Evolutionary conservation across 1,284 basidiomycete genomes (phyloP).

Genomic region (Papiliotrema fonsecae): DNA sequence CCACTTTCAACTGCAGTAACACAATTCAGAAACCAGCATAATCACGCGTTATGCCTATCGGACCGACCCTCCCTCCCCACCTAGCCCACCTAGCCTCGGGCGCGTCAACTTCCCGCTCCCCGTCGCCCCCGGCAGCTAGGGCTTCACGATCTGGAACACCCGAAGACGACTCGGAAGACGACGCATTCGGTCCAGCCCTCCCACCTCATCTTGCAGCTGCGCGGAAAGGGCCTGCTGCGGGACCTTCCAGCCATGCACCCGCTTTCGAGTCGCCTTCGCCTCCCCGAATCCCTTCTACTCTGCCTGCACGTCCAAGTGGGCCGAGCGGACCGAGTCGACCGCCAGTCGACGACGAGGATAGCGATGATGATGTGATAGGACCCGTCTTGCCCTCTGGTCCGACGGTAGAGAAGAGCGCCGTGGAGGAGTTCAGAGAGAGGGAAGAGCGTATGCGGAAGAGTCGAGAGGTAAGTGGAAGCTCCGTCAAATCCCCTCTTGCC

Average conservation of each 20-base stretch:
- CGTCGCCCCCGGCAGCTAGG: conserved; percentile 8
- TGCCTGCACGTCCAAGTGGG: background rate
- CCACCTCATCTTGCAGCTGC: conserved; percentile 8
- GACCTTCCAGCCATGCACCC: conserved; percentile 4
- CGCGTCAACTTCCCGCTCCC: background rate
- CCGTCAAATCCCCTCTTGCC: background rate
- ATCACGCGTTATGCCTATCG: too few relatives aligned
- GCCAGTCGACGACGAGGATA: conserved; percentile 7
- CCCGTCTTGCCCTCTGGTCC: conserved; percentile 30
- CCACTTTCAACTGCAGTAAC: too few relatives aligned
- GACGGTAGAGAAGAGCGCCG: conserved; percentile 53
- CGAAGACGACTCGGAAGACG: conserved; percentile 48
- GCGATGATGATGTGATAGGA: conserved; percentile 32
- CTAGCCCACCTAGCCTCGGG: conserved; percentile 21
- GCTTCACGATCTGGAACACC: conserved; percentile 9
- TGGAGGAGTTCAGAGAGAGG: conserved; percentile 70
- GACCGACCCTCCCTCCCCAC: conserved; percentile 35
- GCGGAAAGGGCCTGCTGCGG: background rate
- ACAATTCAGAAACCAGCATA: too few relatives aligned
- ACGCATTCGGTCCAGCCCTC: conserved; percentile 24
- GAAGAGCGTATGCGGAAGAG: conserved; percentile 68
- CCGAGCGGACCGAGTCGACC: background rate
- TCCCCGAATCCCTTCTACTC: background rate
- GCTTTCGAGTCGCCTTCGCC: background rate
- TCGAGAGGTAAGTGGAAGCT: conserved; percentile 54